Base-by-base conservation (phyloP, 495 filamentous ascomycete species). In the Geoglossum glabrum region DNA sequence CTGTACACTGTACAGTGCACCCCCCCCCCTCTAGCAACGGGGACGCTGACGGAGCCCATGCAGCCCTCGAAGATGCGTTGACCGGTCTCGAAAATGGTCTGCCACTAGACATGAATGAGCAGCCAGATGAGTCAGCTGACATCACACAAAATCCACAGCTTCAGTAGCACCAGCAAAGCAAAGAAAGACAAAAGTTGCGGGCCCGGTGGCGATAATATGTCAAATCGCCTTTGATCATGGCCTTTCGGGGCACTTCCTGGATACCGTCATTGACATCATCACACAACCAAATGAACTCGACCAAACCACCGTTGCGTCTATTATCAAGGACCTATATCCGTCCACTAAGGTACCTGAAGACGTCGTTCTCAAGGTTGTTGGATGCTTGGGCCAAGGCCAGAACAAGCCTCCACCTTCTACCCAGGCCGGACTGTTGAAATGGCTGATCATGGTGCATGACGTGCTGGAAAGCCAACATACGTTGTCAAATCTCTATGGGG, bases 381-480 rank as follows among this genome's bases (percentile, higher is more conserved):
- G 83, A 54, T 80, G 76, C 56, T 76, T 95, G 40, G 89, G 89
- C 11, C 81, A 86, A 62, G 87, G 85, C 63, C 79, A 80, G 64
- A 75, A 76, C 59, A 95, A 93, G 64, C 83, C 87, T 19, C 80
- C 80, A 15, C 74, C 79, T n/a, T 70, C 75, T 43, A 81, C 81
- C 3, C 89, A 84, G 65, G 76, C 76, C 31, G 70, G 79, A 51
- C 72, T 93, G 26, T 70, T 94, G 52, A 79, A 77, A 72, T 95
- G 89, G 89, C 72, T 95, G 49, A 74, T 88, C 28, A 79, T 87
- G 71, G 74, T 87, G 8, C 82, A 92, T 62, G 82, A 87, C 59
- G 65, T 84, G 50, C 68, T 94, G 17, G 79, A 87, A 43, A 81
- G 85, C 43, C 74, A 74, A 30, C 65, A 68, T 2, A 71, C 83